Conservation (phyloP, 306 rosid species). For the Vachellia collinsii region DNA sequence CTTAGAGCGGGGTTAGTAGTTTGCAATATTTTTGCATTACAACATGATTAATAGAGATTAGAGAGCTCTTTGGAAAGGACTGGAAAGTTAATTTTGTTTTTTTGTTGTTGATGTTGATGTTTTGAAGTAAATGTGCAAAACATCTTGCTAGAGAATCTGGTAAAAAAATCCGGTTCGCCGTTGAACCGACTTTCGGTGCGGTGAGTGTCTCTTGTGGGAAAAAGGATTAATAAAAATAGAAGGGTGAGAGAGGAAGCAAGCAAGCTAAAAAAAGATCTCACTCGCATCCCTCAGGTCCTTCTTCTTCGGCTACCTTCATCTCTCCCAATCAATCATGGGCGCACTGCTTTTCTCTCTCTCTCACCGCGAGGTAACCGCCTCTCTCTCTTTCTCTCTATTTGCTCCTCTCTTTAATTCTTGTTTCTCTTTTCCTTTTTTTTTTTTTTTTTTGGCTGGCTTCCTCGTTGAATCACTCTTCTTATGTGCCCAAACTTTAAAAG, state of each 20-base stretch:
- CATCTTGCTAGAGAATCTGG: no score
- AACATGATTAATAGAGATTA: no score
- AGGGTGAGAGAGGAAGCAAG: not conserved
- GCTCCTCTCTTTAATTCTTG: not conserved
- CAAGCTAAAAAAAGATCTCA: not conserved
- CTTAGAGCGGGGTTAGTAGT: no score
- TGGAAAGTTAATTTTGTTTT: no score
- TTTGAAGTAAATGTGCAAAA: not conserved
- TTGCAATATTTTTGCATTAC: no score
- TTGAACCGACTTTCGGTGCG: not conserved
- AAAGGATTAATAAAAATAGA: not conserved
- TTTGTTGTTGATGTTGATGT: no score
- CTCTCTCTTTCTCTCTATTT: not conserved
- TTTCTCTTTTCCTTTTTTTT: not conserved
- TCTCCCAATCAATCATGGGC: slow-evolving; percentile 5
- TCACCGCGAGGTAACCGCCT: not conserved
- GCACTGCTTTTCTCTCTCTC: not conserved
- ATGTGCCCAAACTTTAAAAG: not conserved
- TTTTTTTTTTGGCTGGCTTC: not conserved
- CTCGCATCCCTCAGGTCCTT: not conserved
- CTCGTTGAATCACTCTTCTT: not conserved
- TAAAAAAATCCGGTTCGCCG: not conserved
- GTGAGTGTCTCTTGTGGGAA: not conserved
- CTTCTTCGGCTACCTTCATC: not conserved
- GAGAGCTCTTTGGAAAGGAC: no score